Evolutionary conservation across 108 stramenopile species (phyloP).

Genomic region (Craspedostauros australis): DNA sequence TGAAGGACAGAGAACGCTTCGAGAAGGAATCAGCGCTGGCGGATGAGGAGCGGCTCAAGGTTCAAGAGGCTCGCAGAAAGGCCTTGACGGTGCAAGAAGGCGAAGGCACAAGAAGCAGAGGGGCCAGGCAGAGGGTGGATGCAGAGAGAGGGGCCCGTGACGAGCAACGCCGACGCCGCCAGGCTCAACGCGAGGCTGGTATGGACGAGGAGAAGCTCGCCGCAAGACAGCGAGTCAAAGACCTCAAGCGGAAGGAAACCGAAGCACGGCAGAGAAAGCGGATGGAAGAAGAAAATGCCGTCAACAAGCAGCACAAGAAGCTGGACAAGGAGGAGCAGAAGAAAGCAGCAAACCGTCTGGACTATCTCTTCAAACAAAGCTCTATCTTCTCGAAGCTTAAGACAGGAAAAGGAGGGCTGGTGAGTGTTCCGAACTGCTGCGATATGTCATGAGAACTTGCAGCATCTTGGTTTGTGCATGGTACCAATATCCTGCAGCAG

Average conservation of each 20-base stretch:
- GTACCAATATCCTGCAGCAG: no score
- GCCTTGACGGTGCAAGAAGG: conserved; percentile 49
- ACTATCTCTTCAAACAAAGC: conserved; percentile 91
- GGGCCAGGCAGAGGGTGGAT: conserved; percentile 47
- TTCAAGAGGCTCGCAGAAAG: conserved; percentile 48
- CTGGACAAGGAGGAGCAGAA: conserved; percentile 67
- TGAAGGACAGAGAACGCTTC: conserved; percentile 62
- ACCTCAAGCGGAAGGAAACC: conserved; percentile 44
- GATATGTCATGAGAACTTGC: no score
- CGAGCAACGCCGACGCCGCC: conserved; percentile 16
- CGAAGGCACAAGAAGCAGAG: conserved; percentile 42
- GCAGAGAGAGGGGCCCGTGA: conserved; percentile 36
- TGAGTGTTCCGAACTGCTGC: conserved; percentile 44
- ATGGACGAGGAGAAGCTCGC: conserved; percentile 49
- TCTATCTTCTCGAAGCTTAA: conserved; percentile 92
- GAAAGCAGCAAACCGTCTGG: conserved; percentile 72
- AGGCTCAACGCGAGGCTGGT: conserved; percentile 26
- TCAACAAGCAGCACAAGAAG: conserved; percentile 57
- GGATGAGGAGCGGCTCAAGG: conserved; percentile 44
- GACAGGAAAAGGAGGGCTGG: conserved; percentile 36
- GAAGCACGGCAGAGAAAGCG: conserved; percentile 51
- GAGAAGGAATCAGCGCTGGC: conserved; percentile 62
- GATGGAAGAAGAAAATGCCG: conserved; percentile 49
- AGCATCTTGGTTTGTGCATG: no score
- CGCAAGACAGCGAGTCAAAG: conserved; percentile 36